phyloP scores from a whole-genome alignment of 352 stramenopile species.

The Pythium rishiriense region DNA sequence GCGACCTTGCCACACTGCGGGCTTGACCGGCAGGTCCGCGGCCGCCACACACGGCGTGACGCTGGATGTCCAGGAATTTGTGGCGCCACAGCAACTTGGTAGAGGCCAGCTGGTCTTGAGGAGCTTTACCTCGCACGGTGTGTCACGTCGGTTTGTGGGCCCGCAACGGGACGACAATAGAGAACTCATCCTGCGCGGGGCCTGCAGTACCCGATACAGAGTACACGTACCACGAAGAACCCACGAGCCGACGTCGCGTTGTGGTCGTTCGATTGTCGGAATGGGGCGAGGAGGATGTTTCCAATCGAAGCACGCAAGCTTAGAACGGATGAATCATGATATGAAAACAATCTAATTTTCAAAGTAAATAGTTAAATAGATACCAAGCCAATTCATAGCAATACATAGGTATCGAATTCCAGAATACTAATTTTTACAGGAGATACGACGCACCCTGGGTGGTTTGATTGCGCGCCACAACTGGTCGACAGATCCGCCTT shows the following conservation, averaged over 20 bases:
- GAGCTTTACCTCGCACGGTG: slow-evolving; percentile 9
- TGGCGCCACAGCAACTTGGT: slow-evolving; percentile 6
- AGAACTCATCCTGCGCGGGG: neutral
- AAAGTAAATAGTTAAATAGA: no score
- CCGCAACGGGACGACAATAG: slow-evolving; percentile 1
- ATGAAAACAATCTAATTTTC: no score
- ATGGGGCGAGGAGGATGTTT: neutral
- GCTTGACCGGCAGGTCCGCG: neutral
- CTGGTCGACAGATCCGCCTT: neutral
- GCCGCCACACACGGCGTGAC: neutral
- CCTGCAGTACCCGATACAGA: neutral
- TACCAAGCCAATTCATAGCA: no score
- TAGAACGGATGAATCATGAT: no score
- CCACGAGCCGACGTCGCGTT: neutral
- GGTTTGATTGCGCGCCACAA: neutral
- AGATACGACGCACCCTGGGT: neutral
- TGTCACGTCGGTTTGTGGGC: neutral
- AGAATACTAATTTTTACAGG: neutral
- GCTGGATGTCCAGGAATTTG: slow-evolving; percentile 20
- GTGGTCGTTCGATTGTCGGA: neutral
- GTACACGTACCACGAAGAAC: no score
- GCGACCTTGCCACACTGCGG: neutral
- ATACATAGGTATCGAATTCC: no score
- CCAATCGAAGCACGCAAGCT: neutral
- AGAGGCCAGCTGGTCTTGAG: slow-evolving; percentile 3